phyloP scores from a whole-genome alignment of 352 stramenopile genomes.

The Thalassiosira oceanica region DNA sequence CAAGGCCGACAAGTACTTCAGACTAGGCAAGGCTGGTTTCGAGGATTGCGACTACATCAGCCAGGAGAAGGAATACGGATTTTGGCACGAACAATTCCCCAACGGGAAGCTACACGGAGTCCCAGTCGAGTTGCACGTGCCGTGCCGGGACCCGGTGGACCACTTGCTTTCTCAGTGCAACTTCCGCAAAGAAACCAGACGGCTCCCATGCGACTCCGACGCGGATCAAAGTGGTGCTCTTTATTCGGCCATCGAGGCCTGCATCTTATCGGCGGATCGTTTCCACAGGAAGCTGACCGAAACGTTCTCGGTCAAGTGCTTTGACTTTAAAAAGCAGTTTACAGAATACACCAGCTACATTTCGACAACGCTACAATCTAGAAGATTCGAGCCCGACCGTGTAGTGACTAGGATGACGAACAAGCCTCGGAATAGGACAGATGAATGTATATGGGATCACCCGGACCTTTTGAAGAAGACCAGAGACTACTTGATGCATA shows the following conservation, averaged over 20 bases:
- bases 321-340: conserved; percentile 26
- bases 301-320: conserved; percentile 47
- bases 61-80: conserved; percentile 5
- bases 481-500: conserved; percentile 9
- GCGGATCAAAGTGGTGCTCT: no score
- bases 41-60: conserved; percentile 58
- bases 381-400: conserved; percentile 7
- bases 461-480: conserved; percentile 6
- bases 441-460: conserved; percentile 43
- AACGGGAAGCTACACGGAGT: background rate
- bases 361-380: conserved; percentile 12
- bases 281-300: conserved; percentile 5
- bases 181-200: conserved; percentile 13
- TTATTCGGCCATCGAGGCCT: no score
- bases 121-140: conserved; percentile 51
- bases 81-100: conserved; percentile 6
- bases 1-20: conserved; percentile 42
- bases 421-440: conserved; percentile 14
- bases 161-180: conserved; percentile 51
- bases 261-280: background rate
- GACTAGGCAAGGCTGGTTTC: no score
- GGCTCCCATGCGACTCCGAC: conserved; percentile 21
- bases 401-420: conserved; percentile 35
- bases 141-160: conserved; percentile 44
- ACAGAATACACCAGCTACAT: conserved; percentile 40